Conservation (phyloP, 352 stramenopile species). For the Thraustochytrium striatum region DNA sequence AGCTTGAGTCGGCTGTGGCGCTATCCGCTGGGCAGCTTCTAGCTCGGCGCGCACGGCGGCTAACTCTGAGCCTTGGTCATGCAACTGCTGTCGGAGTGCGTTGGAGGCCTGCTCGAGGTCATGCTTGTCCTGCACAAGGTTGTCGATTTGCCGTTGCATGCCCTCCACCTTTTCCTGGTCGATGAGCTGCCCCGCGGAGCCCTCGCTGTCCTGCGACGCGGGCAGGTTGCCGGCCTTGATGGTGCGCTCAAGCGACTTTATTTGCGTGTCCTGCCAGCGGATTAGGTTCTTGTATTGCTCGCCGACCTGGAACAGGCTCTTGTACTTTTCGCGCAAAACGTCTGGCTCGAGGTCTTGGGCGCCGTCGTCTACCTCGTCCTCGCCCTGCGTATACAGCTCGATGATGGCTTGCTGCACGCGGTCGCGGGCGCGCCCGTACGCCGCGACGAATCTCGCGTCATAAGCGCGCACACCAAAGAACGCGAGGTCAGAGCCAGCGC, state of each 20-base stretch:
- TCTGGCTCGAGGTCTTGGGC: neutral
- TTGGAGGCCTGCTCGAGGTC: neutral
- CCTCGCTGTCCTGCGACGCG: neutral
- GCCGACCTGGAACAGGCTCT: constrained; percentile 8
- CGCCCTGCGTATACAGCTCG: neutral
- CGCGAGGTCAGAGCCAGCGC: neutral
- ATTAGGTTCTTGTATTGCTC: constrained; percentile 46
- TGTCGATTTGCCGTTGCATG: neutral
- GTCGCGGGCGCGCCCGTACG: neutral
- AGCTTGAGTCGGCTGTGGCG: too few relatives aligned
- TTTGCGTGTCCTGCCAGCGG: constrained; percentile 24
- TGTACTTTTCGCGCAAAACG: constrained; percentile 27
- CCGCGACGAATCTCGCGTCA: neutral
- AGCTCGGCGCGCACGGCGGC: too few relatives aligned
- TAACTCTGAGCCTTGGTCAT: too few relatives aligned
- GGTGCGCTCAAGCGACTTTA: neutral
- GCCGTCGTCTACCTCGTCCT: neutral
- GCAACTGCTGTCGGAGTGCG: neutral
- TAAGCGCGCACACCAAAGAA: neutral
- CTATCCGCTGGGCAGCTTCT: too few relatives aligned
- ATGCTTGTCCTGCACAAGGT: constrained; percentile 39
- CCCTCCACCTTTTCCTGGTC: constrained; percentile 18
- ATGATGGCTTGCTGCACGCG: neutral
- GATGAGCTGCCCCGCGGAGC: neutral
- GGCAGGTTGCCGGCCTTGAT: neutral